Percentiles rank a stretch among this genome's conserved stretches.
Evolutionary conservation across 177 flowering plant species (phyloP).

Genomic region (Vitis hybrid): DNA sequence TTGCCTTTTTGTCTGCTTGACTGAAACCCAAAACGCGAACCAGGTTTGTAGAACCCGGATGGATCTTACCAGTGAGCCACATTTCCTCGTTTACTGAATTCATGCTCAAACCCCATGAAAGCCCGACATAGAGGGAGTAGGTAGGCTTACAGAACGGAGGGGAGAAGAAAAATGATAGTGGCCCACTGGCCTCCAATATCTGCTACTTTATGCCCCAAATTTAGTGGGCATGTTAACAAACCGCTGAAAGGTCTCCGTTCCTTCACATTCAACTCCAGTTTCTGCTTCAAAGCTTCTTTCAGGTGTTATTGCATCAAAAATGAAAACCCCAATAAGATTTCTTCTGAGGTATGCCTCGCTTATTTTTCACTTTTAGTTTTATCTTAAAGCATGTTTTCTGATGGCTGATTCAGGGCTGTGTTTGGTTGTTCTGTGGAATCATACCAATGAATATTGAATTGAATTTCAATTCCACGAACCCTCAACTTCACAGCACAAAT

Average conservation of each 20-base stretch:
- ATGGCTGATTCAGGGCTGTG: too few species aligned
- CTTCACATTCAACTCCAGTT: conserved; percentile 9
- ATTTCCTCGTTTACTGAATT: too few species aligned
- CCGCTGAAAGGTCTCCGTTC: not conserved
- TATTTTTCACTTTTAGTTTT: not conserved
- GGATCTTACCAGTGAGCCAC: too few species aligned
- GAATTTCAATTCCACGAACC: too few species aligned
- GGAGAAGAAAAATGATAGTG: not conserved
- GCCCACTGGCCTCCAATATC: not conserved
- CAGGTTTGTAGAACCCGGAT: too few species aligned
- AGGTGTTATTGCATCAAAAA: conserved; percentile 11
- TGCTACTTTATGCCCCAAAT: conserved; percentile 1
- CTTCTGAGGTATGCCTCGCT: not conserved
- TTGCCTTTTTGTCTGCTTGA: too few species aligned
- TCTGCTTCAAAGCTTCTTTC: conserved; percentile 15
- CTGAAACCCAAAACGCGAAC: too few species aligned
- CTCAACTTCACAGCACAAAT: too few species aligned
- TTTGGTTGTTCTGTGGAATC: too few species aligned
- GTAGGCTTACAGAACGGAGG: not conserved
- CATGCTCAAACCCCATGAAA: too few species aligned
- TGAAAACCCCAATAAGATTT: not conserved
- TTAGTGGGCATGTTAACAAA: not conserved
- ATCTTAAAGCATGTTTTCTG: not conserved
- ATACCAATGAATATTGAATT: too few species aligned
- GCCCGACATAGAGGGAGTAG: too few species aligned